A percentile compares a stretch with the other conserved stretches of the same genome.
phyloP scores from a whole-genome alignment of 2,329 filamentous ascomycete genomes.

The Aureobasidium leucospermi region DNA sequence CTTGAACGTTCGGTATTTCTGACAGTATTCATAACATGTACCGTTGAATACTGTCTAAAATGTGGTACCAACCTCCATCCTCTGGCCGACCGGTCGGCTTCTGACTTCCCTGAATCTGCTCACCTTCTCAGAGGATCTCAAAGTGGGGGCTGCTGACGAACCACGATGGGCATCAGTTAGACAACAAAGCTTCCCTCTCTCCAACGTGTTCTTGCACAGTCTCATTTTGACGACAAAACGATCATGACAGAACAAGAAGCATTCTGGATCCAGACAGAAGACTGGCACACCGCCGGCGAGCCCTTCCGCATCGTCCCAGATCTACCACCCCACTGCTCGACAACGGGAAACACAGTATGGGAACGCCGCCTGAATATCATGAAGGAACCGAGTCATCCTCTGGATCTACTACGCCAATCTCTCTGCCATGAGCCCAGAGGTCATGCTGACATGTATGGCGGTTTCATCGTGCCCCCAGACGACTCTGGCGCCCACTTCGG shows the following conservation, averaged over 20 bases:
- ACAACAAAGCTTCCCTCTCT: no score
- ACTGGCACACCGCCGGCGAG: slow-evolving; percentile 42
- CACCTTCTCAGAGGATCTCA: no score
- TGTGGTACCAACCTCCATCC: no score
- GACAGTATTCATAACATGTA: no score
- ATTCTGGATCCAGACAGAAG: slow-evolving; percentile 13
- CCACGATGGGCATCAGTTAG: no score
- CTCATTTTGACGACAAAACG: neutral
- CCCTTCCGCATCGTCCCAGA: slow-evolving; percentile 39
- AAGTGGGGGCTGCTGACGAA: no score
- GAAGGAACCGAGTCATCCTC: slow-evolving; percentile 15
- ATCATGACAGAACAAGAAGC: neutral
- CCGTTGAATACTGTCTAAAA: no score
- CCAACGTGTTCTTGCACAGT: no score
- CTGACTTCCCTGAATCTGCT: no score
- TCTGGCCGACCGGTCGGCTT: no score
- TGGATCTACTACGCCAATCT: slow-evolving; percentile 29
- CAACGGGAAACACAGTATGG: slow-evolving; percentile 35
- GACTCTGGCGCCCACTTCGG: slow-evolving; percentile 42
- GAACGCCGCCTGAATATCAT: slow-evolving; percentile 31
- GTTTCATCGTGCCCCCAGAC: slow-evolving; percentile 36
- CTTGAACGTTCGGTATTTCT: no score
- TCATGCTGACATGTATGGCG: slow-evolving; percentile 47
- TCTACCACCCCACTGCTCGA: slow-evolving; percentile 29
- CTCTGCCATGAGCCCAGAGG: slow-evolving; percentile 44